phyloP scores from a whole-genome alignment of 371 early-diverging fungal genomes.

The Gilbertella persicaria region DNA sequence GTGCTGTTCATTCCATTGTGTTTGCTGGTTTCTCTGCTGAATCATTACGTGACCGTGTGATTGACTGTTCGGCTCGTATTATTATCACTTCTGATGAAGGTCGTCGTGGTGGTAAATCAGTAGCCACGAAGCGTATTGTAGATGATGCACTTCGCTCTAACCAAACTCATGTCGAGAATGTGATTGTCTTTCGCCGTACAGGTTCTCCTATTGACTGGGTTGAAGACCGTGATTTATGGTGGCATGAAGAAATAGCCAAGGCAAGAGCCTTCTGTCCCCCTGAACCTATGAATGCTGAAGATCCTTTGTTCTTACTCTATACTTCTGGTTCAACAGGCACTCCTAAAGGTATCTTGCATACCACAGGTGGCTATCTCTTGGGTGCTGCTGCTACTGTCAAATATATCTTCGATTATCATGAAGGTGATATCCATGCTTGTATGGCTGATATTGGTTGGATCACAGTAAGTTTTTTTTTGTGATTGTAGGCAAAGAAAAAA shows the following conservation, averaged over 20 bases:
- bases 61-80: slow-evolving; percentile 75
- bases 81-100: slow-evolving; percentile 88
- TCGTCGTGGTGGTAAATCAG: slow-evolving; percentile 86
- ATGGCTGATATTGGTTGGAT: slow-evolving; percentile 85
- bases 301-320: slow-evolving; percentile 96
- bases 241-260: slow-evolving; percentile 79
- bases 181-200: slow-evolving; percentile 89
- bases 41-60: slow-evolving; percentile 83
- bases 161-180: slow-evolving; percentile 77
- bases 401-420: slow-evolving; percentile 89
- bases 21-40: slow-evolving; percentile 93
- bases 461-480: slow-evolving; percentile 27
- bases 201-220: slow-evolving; percentile 74
- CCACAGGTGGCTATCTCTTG: slow-evolving; percentile 93
- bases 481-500: background rate
- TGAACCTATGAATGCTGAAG: slow-evolving; percentile 86
- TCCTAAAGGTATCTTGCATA: slow-evolving; percentile 92
- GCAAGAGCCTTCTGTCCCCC: slow-evolving; percentile 82
- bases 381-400: slow-evolving; percentile 86
- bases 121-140: slow-evolving; percentile 88
- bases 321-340: slow-evolving; percentile 95
- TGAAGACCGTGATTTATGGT: slow-evolving; percentile 82
- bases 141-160: slow-evolving; percentile 78
- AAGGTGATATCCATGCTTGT: slow-evolving; percentile 82
- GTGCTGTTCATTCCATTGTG: slow-evolving; percentile 87